Evolutionary conservation across 1,284 basidiomycete species (phyloP), one percentile per base, ranked within the genome.

Genomic region (Sporisorium reilianum): DNA sequence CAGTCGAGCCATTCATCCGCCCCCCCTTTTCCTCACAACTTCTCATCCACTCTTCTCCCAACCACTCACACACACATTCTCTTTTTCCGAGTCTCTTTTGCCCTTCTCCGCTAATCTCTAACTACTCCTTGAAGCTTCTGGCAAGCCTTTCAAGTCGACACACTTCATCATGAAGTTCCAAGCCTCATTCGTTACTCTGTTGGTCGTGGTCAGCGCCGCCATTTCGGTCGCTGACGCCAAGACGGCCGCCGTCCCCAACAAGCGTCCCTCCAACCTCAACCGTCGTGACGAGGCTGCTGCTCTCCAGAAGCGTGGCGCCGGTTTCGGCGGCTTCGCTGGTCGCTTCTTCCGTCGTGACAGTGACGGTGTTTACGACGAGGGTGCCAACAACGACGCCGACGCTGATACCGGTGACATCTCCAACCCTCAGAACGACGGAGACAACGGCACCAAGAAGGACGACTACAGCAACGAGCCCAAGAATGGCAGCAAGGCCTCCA

Each of bases 191-290:
- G 55, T 74, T 40, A 60, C 65, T 38, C 65, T 74, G 2, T 32
- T 74, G 49, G 71, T 74, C 46, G 50, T 68, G 11, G 65, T 74
- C 61, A 64, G 61, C 55, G 65, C 61, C 44, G 71, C 71, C 61
- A 68, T 74, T 48, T 68, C 71, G 65, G 62, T 68, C n/a, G 64
- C 71, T 53, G 71, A 74, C 30, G 71, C 65, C 34, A 61, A 62
- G 54, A 11, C 32, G 18, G 38, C 53, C 20, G 38, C 38, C 38
- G 44, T 58, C 36, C 36, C 59, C 44, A 74, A 68, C 38, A 74
- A 68, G 71, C 71, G 71, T 20, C 71, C 71, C 11, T 55, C 61
- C n/a, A 52, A 45, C n/a, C 65, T 68, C 23, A 54, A 51, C 50
- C 71, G 65, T 20, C 57, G 71, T 3, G 68, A 65, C 22, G 62